Base-by-base conservation (phyloP, 768 basidiomycete species). In the Pisolithus albus region DNA sequence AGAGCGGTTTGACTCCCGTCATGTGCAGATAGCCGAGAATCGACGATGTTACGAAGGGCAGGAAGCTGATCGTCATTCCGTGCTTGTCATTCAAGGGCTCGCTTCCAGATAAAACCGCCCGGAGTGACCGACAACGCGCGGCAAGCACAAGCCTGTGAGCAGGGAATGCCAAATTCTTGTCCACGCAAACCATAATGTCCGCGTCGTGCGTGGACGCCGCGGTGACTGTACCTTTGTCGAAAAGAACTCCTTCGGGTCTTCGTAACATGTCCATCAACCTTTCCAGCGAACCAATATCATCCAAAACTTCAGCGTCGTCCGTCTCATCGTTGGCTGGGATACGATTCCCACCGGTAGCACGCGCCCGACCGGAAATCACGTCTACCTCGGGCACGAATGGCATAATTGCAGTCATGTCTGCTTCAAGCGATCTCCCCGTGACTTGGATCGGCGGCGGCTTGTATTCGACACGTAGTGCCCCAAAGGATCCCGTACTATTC, bases 401-500 rank as follows among this genome's bases (percentile, higher is more conserved):
- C 52, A 81, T 77, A 7, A 92, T 70, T 0, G 65, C 60, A 4
- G 77, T 76, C 46, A 96, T 57, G 63, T 96, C 89, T 43, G 84
- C 77, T 16, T 76, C 71, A 19, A 95, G 70, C 3, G 64, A 68
- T 46, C 76, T 74, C 4, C 90, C 87, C 0, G 63, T 61, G 6
- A 87, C 58, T 0, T 63, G 62, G 45, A 97, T 80, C 4, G 75
- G 68, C 3, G 70, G 70, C 0, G 86, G 82, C 37, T 69, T 69
- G 48, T 81, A 86, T 58, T 94, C 91, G 13, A 85, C 76, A 15
- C 86, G 77, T 32, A 98, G 72, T 2, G 89, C 94, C 2, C 83
- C 92, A 65, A 90, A 94, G 0, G 89, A 88, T 1, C 95, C 96
- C 0, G 88, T 84, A 56, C 80, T 83, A 58, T 89, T 96, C 11